Conservation (phyloP, 176 grass and related monocot genomes). For the Ampelocalamus luodianensis region DNA sequence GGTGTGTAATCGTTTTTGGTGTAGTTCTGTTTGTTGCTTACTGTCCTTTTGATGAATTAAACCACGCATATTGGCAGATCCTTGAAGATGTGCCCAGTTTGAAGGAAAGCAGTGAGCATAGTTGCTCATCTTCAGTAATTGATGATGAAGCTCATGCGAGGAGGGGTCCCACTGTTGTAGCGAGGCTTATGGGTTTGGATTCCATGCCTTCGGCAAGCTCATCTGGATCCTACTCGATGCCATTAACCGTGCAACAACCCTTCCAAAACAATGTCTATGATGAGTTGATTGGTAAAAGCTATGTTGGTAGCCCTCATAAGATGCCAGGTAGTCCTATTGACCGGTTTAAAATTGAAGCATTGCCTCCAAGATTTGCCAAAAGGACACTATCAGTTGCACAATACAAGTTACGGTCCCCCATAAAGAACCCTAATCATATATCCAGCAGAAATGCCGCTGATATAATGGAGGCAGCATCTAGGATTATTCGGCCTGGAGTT, state of each 20-base stretch:
- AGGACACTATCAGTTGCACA: slow-evolving; percentile 58
- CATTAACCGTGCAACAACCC: slow-evolving; percentile 30
- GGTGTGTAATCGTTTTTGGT: background rate
- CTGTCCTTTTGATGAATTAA: background rate
- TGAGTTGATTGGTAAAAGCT: slow-evolving; percentile 43
- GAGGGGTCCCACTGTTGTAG: slow-evolving; percentile 71
- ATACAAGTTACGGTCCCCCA: slow-evolving; percentile 63
- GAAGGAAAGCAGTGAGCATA: slow-evolving; percentile 71
- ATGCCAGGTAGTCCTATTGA: slow-evolving; percentile 84
- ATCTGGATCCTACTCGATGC: slow-evolving; percentile 48
- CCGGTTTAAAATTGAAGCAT: slow-evolving; percentile 73
- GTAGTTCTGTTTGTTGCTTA: background rate
- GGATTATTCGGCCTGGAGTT: slow-evolving; percentile 65
- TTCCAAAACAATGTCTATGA: slow-evolving; percentile 35
- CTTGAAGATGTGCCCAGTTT: slow-evolving; percentile 66
- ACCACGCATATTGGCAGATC: slow-evolving; percentile 49
- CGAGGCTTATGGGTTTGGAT: slow-evolving; percentile 93
- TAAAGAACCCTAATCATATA: slow-evolving; percentile 57
- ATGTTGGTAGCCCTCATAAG: slow-evolving; percentile 59
- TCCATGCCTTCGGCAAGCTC: slow-evolving; percentile 65
- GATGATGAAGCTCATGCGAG: slow-evolving; percentile 62
- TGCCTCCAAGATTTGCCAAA: slow-evolving; percentile 65
- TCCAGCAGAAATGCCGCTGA: slow-evolving; percentile 75
- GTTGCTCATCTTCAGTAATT: slow-evolving; percentile 67
- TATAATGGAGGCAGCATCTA: slow-evolving; percentile 81